Base-by-base conservation (phyloP, 768 basidiomycete genomes). In the Cyclocybe aegerita region DNA sequence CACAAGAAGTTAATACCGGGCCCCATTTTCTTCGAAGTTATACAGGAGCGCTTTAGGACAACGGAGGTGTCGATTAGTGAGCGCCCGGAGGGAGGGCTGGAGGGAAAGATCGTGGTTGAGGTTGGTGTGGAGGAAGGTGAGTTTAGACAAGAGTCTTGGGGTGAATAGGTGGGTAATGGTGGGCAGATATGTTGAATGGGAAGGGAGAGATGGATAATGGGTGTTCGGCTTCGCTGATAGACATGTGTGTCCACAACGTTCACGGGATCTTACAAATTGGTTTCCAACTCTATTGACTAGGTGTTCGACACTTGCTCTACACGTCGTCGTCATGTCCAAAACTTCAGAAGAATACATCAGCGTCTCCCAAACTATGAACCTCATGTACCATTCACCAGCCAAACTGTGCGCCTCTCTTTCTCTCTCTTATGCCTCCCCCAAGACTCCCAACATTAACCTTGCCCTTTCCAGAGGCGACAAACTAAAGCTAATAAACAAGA, bases 131-230 rank as follows among this genome's bases (percentile, higher is more conserved):
- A 39, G 35, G 67, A 75, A 58, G 79, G 81, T 80, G 40, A 6
- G 47, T n/a, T 23, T 4, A 23, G 23, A 23, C 2, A 23, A 23
- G 23, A 2, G 23, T 23, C 23, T 4, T 23, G 23, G 23, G 23
- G 23, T 23, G 23, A 23, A 23, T 23, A 4, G 23, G 23, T 23
- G 23, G 23, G 23, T 23, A 23, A 23, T 23, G 30, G 16, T 15
- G 35, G 38, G 32, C 43, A 83, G 82, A 83, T 52, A 83, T 84
- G 81, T 44, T 83, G 7, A 83, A 83, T 52, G 70, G 66, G 14
- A 55, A 42, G 3, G 71, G 72, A n/a, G 71, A 61, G 37, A 56
- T 84, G 1, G 83, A 85, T 41, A 82, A 82, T 23, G 81, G 74
- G 14, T 84, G 82, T 54, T 70, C 76, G 2, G 81, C 78, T 0